Base-by-base conservation (phyloP, 225 moss, liverwort and hornwort genomes). In the Lunularia cruciata region DNA sequence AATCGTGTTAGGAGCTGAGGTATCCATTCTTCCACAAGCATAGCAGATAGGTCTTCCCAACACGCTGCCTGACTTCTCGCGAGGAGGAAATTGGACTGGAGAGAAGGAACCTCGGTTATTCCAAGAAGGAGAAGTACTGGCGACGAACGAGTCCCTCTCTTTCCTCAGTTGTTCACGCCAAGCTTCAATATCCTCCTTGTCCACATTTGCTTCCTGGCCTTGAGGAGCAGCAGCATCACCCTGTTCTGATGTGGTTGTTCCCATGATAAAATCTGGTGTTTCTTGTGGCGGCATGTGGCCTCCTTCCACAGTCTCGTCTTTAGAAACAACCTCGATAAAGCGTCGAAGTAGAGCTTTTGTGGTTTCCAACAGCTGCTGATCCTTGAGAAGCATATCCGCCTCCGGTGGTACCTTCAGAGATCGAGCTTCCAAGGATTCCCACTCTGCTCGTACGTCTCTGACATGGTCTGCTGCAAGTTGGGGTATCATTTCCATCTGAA, bases 401-500 rank as follows among this genome's bases (percentile, higher is more conserved):
- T 89, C 90, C 25, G 89, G 98, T 67, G 90, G 84, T 33, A 85
- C 78, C 67, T 85, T 83, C 63, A 68, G 76, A 15, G 71, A 77
- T 67, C 98, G 78, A 49, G 79, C 83, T 68, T 91, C 93, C 34
- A 98, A 75, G 63, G 86, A 90, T 34, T 88, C 87, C 93, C 93
- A 98, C 69, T 87, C 85, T 14, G 91, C 83, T 68, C 92, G 85
- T 38, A 93, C 90, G 69, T 85, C 81, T 39, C 81, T 69, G 67
- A 91, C 81, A 74, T 91, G 78, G 56, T 89, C 82, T 37, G 81
- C 73, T 60, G 76, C 91, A 63, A 93, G 76, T 70, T 86, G 85
- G 25, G 88, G 83, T 69, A 88, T 85, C 83, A 74, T 83, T 77
- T 93, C 89, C 93, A 98, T 98, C 98, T 98, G 79, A 60, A 72